Percentiles rank a stretch among this genome's conserved stretches.
Evolutionary conservation across 108 stramenopile genomes (phyloP).

Genomic region (Skeletonema tropicum): DNA sequence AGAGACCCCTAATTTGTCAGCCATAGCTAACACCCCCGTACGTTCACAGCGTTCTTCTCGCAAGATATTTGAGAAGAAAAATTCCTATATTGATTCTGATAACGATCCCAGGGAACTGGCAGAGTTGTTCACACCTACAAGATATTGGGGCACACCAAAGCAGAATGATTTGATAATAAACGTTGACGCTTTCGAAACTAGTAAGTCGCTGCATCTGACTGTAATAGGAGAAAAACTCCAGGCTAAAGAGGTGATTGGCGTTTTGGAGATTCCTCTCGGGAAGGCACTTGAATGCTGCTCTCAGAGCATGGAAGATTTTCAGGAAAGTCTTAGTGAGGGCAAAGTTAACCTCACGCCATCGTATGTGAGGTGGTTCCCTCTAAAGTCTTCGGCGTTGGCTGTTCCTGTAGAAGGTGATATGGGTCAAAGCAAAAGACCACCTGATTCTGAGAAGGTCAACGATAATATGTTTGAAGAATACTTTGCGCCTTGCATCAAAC

Average conservation of each 20-base stretch:
- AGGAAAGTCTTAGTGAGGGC: conserved; percentile 4
- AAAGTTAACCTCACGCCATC: conserved; percentile 23
- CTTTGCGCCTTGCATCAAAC: conserved; percentile 75
- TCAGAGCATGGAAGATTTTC: conserved; percentile 47
- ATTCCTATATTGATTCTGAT: background rate
- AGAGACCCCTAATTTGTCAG: background rate
- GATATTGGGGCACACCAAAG: conserved; percentile 44
- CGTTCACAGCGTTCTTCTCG: background rate
- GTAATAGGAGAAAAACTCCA: conserved; percentile 78
- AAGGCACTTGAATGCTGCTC: conserved; percentile 71
- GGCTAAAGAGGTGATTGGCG: conserved; percentile 72
- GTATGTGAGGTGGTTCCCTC: conserved; percentile 84
- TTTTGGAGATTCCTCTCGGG: conserved; percentile 77
- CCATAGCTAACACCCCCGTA: background rate
- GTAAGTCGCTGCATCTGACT: conserved; percentile 71
- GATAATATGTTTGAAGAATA: conserved; percentile 71
- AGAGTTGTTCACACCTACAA: conserved; percentile 34
- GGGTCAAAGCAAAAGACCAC: conserved; percentile 61
- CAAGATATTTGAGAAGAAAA: background rate
- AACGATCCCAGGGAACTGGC: conserved; percentile 33
- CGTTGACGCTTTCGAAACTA: conserved; percentile 85
- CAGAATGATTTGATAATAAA: conserved; percentile 67
- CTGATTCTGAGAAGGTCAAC: conserved; percentile 66
- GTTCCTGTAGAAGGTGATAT: conserved; percentile 76
- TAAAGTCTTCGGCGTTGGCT: conserved; percentile 62